These are phyloP conservation scores for Xanthoconium stramineum DNA, from an alignment of 768 basidiomycete species.

Conservation along the genomic window DNA sequence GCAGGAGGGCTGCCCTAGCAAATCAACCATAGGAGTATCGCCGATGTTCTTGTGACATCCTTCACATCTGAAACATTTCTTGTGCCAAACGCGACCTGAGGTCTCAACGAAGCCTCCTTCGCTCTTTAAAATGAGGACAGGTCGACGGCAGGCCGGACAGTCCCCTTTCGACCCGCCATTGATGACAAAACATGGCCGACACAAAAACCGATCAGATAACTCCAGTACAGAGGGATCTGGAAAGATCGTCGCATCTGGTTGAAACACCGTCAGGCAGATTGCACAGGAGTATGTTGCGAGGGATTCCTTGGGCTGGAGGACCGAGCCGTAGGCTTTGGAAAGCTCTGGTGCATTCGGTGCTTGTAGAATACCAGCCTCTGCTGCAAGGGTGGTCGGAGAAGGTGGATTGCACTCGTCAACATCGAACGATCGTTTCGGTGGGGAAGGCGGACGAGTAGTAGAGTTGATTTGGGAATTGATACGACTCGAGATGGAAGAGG, in stretches of 20 bases:
- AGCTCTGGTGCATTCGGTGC: constrained; percentile 59
- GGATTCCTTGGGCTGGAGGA: constrained; percentile 74
- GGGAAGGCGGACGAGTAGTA: constrained; percentile 54
- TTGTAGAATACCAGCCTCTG: constrained; percentile 60
- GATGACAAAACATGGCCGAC: constrained; percentile 64
- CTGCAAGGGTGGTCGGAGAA: constrained; percentile 43
- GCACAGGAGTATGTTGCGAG: constrained; percentile 68
- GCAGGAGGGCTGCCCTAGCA: constrained; percentile 79
- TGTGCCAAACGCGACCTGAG: constrained; percentile 74
- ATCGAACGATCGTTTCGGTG: constrained; percentile 43
- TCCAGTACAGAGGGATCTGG: constrained; percentile 52
- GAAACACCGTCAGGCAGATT: constrained; percentile 60
- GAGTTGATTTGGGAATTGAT: constrained; percentile 59
- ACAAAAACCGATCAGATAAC: constrained; percentile 56
- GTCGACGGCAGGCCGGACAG: constrained; percentile 63
- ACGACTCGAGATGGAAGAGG: constrained; percentile 39
- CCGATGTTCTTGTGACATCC: constrained; percentile 74
- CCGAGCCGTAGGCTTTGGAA: constrained; percentile 82
- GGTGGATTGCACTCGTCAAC: constrained; percentile 18
- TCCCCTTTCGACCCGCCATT: constrained; percentile 78
- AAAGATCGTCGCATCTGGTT: constrained; percentile 83
- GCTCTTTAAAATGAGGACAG: constrained; percentile 70
- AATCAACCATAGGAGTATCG: constrained; percentile 73
- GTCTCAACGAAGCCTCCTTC: constrained; percentile 80
- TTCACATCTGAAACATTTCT: constrained; percentile 72